Percentiles rank a stretch among this genome's conserved stretches.
Conservation (phyloP, 163 green algal genomes). For the Scenedesmus sp. region DNA sequence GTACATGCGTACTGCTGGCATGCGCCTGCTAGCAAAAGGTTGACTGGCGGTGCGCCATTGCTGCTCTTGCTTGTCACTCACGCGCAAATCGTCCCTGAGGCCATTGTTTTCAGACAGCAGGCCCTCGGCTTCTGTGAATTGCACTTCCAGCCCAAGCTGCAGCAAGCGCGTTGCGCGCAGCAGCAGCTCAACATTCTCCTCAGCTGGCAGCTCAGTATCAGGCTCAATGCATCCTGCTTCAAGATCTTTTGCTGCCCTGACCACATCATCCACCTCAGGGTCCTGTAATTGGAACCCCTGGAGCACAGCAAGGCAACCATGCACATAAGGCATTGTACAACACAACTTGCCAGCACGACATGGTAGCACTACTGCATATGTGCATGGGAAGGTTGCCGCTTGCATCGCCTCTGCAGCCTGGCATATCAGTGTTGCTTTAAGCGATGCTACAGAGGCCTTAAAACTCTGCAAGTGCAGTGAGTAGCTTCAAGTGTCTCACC, state of each 20-base stretch:
- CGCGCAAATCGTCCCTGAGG: constrained; percentile 47
- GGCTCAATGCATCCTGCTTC: constrained; percentile 57
- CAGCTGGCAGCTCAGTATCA: constrained; percentile 56
- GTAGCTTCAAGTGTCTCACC: neutral
- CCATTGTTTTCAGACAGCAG: constrained; percentile 66
- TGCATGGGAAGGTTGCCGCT: neutral
- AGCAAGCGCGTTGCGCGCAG: constrained; percentile 59
- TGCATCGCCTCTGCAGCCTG: neutral
- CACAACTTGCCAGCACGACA: neutral
- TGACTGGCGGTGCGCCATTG: neutral
- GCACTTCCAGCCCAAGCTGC: constrained; percentile 70
- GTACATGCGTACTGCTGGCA: no score
- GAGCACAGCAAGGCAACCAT: neutral
- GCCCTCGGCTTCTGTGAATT: constrained; percentile 67
- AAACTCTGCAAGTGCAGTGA: neutral
- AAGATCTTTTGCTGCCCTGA: constrained; percentile 60
- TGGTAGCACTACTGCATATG: neutral
- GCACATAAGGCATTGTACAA: neutral
- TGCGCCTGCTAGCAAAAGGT: neutral
- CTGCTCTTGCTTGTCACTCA: constrained; percentile 6
- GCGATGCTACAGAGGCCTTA: neutral
- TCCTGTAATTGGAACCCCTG: constrained; percentile 70
- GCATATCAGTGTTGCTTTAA: neutral
- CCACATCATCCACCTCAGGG: constrained; percentile 64
- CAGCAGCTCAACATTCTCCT: constrained; percentile 64